Conservation (phyloP, 495 filamentous ascomycete species). For the Sabuloglossum arenarium region DNA sequence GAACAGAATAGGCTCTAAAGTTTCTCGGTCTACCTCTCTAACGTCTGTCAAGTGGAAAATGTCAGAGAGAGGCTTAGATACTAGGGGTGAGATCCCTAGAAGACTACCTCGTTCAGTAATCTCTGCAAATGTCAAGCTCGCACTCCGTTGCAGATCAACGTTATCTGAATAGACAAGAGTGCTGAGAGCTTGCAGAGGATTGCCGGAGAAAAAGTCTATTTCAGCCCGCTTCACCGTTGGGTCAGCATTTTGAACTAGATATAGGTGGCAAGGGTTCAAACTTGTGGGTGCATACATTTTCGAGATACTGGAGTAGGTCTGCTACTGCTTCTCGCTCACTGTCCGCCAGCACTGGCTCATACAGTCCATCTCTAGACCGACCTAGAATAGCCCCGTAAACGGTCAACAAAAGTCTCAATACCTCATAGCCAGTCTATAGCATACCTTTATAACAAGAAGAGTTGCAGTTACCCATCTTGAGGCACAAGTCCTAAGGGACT, state of each 20-base stretch:
- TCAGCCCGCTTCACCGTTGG: slow-evolving; percentile 45
- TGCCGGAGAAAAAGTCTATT: slow-evolving; percentile 94
- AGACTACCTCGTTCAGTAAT: slow-evolving; percentile 85
- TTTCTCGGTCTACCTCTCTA: slow-evolving; percentile 82
- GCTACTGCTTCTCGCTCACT: slow-evolving; percentile 95
- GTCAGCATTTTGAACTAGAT: slow-evolving; percentile 1
- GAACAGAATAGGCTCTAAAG: slow-evolving; percentile 86
- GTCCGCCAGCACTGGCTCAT: slow-evolving; percentile 89
- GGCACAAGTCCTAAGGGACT: background rate
- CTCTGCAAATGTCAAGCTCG: slow-evolving; percentile 94
- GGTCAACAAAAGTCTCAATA: background rate
- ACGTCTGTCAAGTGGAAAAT: slow-evolving; percentile 42
- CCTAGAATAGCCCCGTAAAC: slow-evolving; percentile 21
- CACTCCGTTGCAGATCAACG: slow-evolving; percentile 92
- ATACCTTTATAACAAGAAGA: slow-evolving; percentile 4
- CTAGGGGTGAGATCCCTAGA: background rate
- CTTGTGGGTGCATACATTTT: slow-evolving; percentile 49
- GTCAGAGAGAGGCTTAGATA: background rate
- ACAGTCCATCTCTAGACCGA: slow-evolving; percentile 78
- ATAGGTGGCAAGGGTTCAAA: background rate
- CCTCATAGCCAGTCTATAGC: background rate
- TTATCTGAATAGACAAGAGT: slow-evolving; percentile 97
- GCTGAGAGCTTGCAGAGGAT: slow-evolving; percentile 84
- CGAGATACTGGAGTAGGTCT: slow-evolving; percentile 82
- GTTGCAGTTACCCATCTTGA: slow-evolving; percentile 4